These are phyloP conservation scores for Rosellinia necatrix DNA, from an alignment of 2,329 filamentous ascomycete species.

Conservation along the genomic window DNA sequence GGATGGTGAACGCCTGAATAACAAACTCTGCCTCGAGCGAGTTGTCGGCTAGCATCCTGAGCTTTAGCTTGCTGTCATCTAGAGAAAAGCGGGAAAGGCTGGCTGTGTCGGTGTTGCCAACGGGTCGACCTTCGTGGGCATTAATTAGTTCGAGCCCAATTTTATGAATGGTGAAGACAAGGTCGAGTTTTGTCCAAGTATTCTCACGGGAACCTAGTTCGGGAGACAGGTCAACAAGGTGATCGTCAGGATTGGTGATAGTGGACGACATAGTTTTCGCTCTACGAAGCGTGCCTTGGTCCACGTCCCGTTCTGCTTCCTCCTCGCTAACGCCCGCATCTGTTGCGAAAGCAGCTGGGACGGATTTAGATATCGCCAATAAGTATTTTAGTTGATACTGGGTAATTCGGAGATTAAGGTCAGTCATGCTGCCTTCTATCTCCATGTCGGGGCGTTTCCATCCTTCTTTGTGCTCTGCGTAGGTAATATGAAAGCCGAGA, in stretches of 20 bases:
- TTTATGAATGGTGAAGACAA: conserved; percentile 86
- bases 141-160: conserved; percentile 87
- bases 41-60: conserved; percentile 89
- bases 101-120: conserved; percentile 76
- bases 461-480: conserved; percentile 81
- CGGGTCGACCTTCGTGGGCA: conserved; percentile 73
- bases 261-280: conserved; percentile 51
- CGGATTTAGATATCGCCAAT: conserved; percentile 82
- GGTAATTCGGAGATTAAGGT: conserved; percentile 87
- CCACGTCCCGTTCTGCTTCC: conserved; percentile 76
- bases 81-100: conserved; percentile 94
- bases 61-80: conserved; percentile 88
- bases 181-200: conserved; percentile 90
- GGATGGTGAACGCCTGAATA: conserved; percentile 92
- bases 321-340: conserved; percentile 73
- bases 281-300: conserved; percentile 55
- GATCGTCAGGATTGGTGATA: conserved; percentile 44
- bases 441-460: conserved; percentile 86
- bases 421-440: conserved; percentile 88
- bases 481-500: conserved; percentile 87
- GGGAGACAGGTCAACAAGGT: conserved; percentile 63
- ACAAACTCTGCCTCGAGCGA: conserved; percentile 91
- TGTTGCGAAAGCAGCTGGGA: conserved; percentile 83
- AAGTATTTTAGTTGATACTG: conserved; percentile 91
- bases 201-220: conserved; percentile 72